Conservation (phyloP, 1,284 basidiomycete genomes). For the Trametes sp. region DNA sequence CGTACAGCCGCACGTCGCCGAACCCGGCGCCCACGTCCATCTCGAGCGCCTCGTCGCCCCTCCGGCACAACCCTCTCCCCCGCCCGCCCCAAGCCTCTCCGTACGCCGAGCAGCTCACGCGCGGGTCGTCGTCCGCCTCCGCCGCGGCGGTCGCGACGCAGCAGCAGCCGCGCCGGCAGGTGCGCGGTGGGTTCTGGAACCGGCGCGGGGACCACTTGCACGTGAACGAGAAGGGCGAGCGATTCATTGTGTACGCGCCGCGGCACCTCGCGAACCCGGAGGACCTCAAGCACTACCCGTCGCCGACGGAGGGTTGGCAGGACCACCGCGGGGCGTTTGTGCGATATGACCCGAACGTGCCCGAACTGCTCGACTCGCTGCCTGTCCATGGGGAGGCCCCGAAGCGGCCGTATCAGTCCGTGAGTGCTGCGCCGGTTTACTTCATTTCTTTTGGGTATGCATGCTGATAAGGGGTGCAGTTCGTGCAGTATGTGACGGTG, state of each 20-base stretch:
- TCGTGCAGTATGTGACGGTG: slow-evolving; percentile 30
- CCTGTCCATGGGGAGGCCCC: slow-evolving; percentile 61
- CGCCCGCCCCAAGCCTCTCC: slow-evolving; percentile 33
- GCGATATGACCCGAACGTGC: slow-evolving; percentile 50
- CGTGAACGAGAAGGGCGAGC: slow-evolving; percentile 50
- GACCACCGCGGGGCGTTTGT: slow-evolving; percentile 55
- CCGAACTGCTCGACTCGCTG: slow-evolving; percentile 64
- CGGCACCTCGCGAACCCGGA: slow-evolving; percentile 55
- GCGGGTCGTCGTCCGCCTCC: slow-evolving; percentile 37
- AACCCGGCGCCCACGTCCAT: slow-evolving; percentile 20
- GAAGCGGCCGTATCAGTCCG: slow-evolving; percentile 60
- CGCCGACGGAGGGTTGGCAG: slow-evolving; percentile 56
- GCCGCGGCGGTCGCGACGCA: slow-evolving; percentile 22
- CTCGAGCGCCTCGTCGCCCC: slow-evolving; percentile 21
- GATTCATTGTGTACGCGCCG: slow-evolving; percentile 70
- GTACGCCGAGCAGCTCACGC: slow-evolving; percentile 20
- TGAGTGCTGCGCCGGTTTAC: slow-evolving; percentile 44
- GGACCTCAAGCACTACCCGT: slow-evolving; percentile 66
- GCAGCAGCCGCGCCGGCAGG: slow-evolving; percentile 17
- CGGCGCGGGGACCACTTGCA: slow-evolving; percentile 68
- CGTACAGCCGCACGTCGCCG: slow-evolving; percentile 24
- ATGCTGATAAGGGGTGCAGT: slow-evolving; percentile 18
- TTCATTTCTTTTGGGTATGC: not conserved
- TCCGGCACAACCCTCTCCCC: slow-evolving; percentile 38
- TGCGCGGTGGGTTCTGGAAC: slow-evolving; percentile 72